These are phyloP conservation scores for Arthrinium puccinioides DNA, from an alignment of 2,329 filamentous ascomycete species.

Conservation along the genomic window DNA sequence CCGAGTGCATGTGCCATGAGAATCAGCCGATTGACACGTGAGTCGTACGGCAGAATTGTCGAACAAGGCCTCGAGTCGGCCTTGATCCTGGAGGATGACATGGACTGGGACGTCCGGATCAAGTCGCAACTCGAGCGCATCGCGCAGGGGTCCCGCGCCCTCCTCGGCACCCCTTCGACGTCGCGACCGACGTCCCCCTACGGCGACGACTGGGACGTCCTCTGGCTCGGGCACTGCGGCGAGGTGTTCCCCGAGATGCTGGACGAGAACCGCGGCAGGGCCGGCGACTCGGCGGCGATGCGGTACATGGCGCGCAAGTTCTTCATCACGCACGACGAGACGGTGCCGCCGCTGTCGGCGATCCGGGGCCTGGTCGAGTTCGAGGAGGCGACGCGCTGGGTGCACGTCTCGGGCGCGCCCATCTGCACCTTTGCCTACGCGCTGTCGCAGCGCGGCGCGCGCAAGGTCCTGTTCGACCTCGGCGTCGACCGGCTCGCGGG, in stretches of 20 bases:
- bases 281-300: too few species aligned
- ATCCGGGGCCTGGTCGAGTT: conserved; percentile 7
- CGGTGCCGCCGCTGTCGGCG: conserved; percentile 4
- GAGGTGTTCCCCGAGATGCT: conserved; percentile 10
- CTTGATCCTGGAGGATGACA: conserved; percentile 31
- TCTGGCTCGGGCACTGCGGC: conserved; percentile 31
- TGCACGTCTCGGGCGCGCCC: conserved; percentile 9
- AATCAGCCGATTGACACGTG: too few species aligned
- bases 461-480: conserved; percentile 8
- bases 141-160: conserved; percentile 21
- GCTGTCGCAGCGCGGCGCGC: conserved; percentile 6
- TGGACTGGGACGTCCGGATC: conserved; percentile 30
- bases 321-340: conserved; percentile 7
- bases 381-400: conserved; percentile 7
- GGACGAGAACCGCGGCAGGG: conserved; percentile 5
- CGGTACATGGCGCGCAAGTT: conserved; percentile 8
- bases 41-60: conserved; percentile 22
- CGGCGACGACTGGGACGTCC: conserved; percentile 26
- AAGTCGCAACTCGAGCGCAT: conserved; percentile 23
- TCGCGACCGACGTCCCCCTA: conserved; percentile 3
- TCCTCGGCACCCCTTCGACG: conserved; percentile 7
- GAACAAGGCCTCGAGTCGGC: conserved; percentile 25
- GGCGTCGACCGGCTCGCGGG: conserved; percentile 7
- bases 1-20: too few species aligned
- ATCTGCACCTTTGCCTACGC: conserved; percentile 10